Evolutionary conservation across 78 protist genomes (phyloP), one percentile per base, ranked within the genome.

Genomic region (Ministeria vibrans): DNA sequence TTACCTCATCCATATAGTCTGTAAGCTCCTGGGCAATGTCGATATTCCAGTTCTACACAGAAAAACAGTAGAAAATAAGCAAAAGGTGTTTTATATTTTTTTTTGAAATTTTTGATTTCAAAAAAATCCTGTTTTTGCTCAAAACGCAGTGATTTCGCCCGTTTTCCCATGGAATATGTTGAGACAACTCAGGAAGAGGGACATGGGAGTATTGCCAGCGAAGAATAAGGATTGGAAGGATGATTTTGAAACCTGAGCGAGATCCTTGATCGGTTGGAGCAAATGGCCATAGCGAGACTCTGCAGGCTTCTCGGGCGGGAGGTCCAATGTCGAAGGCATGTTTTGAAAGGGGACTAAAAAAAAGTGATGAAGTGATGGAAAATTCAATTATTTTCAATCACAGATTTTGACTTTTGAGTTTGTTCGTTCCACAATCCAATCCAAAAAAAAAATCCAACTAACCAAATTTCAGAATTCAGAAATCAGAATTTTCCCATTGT

Each of bases 11-110:
- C 39, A 93, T 42, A 74, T 93, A 93, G 22, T 90, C 94, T 32
- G 87, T 93, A 45, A 93, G 88, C 80, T 93, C 97, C 43, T 39
- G 18, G 2, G 97, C 94, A 13, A 93, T 81, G 83, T 93, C 95
- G 5, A 93, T 84, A 43, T 63, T 84, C 97, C 97, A 93, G 68
- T 89, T 92, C 32, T 85, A n/a, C n/a, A n/a, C n/a, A n/a, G n/a
- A n/a, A n/a, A n/a, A n/a, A n/a, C n/a, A n/a, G n/a, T n/a, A n/a
- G n/a, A n/a, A n/a, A n/a, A n/a, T n/a, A n/a, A n/a, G n/a, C n/a
- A n/a, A n/a, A n/a, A n/a, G n/a, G n/a, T n/a, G n/a, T n/a, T n/a
- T n/a, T n/a, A n/a, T n/a, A n/a, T n/a, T n/a, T n/a, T n/a, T n/a
- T n/a, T n/a, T n/a, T n/a, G n/a, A n/a, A n/a, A n/a, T n/a, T n/a